Evolutionary conservation across 805 yeast genomes (phyloP).

Genomic region (Candida krabiensis): DNA sequence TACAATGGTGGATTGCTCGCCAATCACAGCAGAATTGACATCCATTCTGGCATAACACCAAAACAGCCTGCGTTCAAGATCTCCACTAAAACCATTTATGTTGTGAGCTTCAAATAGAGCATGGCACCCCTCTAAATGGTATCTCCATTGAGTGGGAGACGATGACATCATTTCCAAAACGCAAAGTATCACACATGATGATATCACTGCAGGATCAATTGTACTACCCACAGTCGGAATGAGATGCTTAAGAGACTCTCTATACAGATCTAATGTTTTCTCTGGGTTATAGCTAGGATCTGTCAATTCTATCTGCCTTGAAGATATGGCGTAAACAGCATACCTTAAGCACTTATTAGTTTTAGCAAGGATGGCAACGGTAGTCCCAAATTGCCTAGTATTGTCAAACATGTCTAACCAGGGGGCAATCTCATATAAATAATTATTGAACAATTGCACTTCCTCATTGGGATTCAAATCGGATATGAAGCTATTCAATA

Average conservation of each 20-base stretch:
- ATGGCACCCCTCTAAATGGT: constrained; percentile 41
- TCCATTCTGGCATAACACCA: constrained; percentile 45
- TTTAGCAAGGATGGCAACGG: constrained; percentile 11
- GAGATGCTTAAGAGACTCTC: constrained; percentile 13
- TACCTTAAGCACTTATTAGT: constrained; percentile 9
- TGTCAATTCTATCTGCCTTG: constrained; percentile 13
- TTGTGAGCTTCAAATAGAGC: constrained; percentile 35
- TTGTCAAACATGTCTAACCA: constrained; percentile 22
- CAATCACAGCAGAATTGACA: constrained; percentile 38
- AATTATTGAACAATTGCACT: constrained; percentile 5
- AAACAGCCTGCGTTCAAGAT: constrained; percentile 35
- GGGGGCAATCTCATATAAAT: constrained; percentile 8
- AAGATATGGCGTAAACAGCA: constrained; percentile 10
- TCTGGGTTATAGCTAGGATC: constrained; percentile 9
- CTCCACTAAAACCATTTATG: constrained; percentile 36
- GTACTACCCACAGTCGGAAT: constrained; percentile 2
- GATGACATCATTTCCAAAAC: constrained; percentile 41
- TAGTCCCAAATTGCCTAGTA: constrained; percentile 16
- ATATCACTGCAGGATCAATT: constrained; percentile 1
- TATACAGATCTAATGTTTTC: constrained; percentile 9
- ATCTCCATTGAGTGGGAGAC: constrained; percentile 38
- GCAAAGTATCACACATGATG: constrained; percentile 23
- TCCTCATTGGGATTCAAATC: background rate
- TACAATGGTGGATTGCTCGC: constrained; percentile 37
- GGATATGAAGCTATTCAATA: constrained; percentile 1